A percentile compares a stretch with the other conserved stretches of the same genome.
Conservation (phyloP, 2,329 filamentous ascomycete genomes). For the Dryadomyces quercus-mongolicae region DNA sequence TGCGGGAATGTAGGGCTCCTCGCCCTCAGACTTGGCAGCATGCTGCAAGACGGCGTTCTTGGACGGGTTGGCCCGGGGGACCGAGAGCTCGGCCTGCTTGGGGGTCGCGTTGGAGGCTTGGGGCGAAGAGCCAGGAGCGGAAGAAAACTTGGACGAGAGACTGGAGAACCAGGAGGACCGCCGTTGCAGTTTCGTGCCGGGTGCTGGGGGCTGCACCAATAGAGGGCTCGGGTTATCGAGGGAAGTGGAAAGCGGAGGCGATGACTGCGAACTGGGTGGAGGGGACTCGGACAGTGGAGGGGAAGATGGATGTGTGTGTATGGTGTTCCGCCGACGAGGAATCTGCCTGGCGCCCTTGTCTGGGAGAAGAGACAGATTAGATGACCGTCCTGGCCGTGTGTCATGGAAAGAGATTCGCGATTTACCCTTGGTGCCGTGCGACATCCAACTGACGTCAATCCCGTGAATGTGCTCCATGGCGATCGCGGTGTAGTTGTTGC, state of each 20-base stretch:
- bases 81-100: slow-evolving; percentile 29
- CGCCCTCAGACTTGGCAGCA: slow-evolving; percentile 41
- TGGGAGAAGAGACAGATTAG: slow-evolving; percentile 3
- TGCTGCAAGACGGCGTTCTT: slow-evolving; percentile 50
- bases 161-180: slow-evolving; percentile 88
- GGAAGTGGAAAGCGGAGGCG: slow-evolving; percentile 1
- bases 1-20: slow-evolving; percentile 59
- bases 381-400: too few relatives aligned
- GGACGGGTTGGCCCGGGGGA: slow-evolving; percentile 35
- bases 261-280: background rate
- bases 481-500: background rate
- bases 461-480: slow-evolving; percentile 69
- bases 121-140: slow-evolving; percentile 22
- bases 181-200: slow-evolving; percentile 21
- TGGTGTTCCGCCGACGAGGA: slow-evolving; percentile 16
- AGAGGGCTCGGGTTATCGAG: background rate
- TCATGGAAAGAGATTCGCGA: slow-evolving; percentile 10
- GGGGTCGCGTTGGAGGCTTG: slow-evolving; percentile 21
- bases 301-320: slow-evolving; percentile 12
- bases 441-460: slow-evolving; percentile 84
- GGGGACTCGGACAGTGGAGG: background rate
- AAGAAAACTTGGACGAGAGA: slow-evolving; percentile 85
- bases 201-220: background rate
- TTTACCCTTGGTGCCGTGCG: slow-evolving; percentile 72
- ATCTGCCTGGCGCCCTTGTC: slow-evolving; percentile 17